Base-by-base conservation (phyloP, 371 early-diverging fungal genomes). In the Cladochytrium tenue region DNA sequence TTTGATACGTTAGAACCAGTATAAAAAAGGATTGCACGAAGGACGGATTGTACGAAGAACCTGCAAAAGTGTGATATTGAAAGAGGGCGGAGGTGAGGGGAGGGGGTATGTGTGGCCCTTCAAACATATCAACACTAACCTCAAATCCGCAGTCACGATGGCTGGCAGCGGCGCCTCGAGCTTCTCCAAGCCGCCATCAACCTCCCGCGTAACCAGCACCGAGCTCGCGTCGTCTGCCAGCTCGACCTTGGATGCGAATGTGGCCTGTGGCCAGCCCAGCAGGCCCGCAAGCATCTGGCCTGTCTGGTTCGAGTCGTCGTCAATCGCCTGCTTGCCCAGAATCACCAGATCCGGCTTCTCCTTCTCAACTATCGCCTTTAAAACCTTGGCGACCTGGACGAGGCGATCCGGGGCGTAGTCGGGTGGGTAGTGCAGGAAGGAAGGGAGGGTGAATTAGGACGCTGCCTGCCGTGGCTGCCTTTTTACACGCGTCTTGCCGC, bases 261-360 rank as follows among this genome's bases (percentile, higher is more conserved):
- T 95, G 32, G 92, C 94, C 92, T 93, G 78, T 0, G 67, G 63
- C 61, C 57, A 71, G 50, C 36, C 50, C 58, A 98, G 79, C 52
- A 98, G 79, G 51, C 97, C 99, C 58, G 97, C 97, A 35, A 98
- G 87, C 95, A 98, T 97, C 83, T 95, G 97, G 32, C 99, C 97
- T 27, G 96, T 96, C 81, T 98, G 99, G 80, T 89, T 90, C 62
- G 93, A 82, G 78, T 98, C 97, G 73, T 98, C 97, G 82, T 97
- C 98, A 75, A 97, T 97, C 43, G 97, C 97, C 81, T 98, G 97
- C 85, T 98, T 98, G 66, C 99, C 99, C 66, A 98, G 79, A 61
- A 98, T 91, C 33, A 97, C 90, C 52, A 97, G 77, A 72, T 95
- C 91, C 34, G 94, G 90, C 81, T 95, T 93, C 74, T 96, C 95